Percentiles rank a stretch among this genome's conserved stretches.
Conservation (phyloP, 2,329 filamentous ascomycete species). For the Alternaria sp. region DNA sequence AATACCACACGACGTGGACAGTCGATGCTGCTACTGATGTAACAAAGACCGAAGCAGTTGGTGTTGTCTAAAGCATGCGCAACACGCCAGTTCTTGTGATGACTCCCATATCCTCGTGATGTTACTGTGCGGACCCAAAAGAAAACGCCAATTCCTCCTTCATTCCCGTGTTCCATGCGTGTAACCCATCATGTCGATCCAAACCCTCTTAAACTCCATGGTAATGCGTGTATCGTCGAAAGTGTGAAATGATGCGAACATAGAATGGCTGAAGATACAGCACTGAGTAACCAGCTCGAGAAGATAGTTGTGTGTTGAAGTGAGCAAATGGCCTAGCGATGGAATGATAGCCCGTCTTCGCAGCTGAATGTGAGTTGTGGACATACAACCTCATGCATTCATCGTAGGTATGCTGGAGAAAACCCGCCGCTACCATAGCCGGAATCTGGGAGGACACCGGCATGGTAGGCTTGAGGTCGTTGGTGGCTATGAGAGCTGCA, state of each 20-base stretch:
- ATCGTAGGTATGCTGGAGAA: constrained; percentile 22
- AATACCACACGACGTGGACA: neutral
- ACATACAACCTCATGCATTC: neutral
- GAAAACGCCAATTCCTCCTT: constrained; percentile 1
- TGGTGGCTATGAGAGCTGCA: constrained; percentile 65
- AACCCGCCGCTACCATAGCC: constrained; percentile 39
- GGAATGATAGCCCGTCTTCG: neutral
- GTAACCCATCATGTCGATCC: constrained; percentile 14
- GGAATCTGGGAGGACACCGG: constrained; percentile 35
- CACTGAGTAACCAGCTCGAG: constrained; percentile 32
- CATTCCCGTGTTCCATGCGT: constrained; percentile 13
- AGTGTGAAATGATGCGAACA: constrained; percentile 13
- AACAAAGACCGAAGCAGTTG: constrained; percentile 19
- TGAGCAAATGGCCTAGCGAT: neutral
- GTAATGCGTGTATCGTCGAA: constrained; percentile 25
- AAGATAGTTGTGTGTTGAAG: constrained; percentile 16
- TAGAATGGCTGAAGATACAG: constrained; percentile 17
- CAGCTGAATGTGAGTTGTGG: neutral
- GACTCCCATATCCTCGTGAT: constrained; percentile 25
- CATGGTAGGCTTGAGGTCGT: constrained; percentile 29
- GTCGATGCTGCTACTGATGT: constrained; percentile 17
- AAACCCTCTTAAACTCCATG: constrained; percentile 32
- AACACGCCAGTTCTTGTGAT: neutral
- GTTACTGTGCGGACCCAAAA: constrained; percentile 23
- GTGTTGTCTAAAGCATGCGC: neutral